These are phyloP conservation scores for Tylopilus plumbeoviolaceoides DNA, from an alignment of 768 basidiomycete genomes.

Conservation along the genomic window DNA sequence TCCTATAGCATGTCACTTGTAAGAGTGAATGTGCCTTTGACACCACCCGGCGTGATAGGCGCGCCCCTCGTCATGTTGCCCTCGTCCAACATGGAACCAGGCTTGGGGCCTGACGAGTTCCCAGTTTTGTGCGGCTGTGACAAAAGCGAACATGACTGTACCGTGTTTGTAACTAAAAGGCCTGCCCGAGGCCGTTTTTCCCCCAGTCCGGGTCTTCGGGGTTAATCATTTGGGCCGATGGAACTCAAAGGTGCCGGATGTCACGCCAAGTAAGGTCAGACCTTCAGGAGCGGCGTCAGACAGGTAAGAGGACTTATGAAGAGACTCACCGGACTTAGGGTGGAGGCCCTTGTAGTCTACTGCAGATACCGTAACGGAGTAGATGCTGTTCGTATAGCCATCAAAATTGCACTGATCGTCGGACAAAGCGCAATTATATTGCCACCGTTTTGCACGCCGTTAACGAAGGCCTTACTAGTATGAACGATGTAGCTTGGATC, in stretches of 20 bases:
- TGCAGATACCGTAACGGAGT: conserved; percentile 93
- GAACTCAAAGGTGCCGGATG: conserved; percentile 83
- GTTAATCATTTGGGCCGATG: conserved; percentile 74
- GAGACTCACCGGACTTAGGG: conserved; percentile 74
- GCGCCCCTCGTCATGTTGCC: conserved; percentile 57
- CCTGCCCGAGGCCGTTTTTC: conserved; percentile 52
- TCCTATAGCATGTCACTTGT: conserved; percentile 66
- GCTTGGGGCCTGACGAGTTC: conserved; percentile 89
- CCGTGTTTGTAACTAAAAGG: conserved; percentile 87
- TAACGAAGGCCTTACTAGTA: conserved; percentile 87
- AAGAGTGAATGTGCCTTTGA: conserved; percentile 60
- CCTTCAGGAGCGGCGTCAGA: conserved; percentile 35
- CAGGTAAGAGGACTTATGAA: background rate
- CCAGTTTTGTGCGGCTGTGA: conserved; percentile 78
- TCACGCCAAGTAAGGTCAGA: conserved; percentile 98
- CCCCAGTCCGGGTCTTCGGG: conserved; percentile 93
- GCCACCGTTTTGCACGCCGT: conserved; percentile 91
- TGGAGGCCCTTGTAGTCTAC: conserved; percentile 91
- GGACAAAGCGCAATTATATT: conserved; percentile 72
- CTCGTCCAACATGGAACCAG: conserved; percentile 61
- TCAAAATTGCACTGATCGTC: conserved; percentile 99
- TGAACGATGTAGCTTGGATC: conserved; percentile 86
- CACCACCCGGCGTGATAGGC: conserved; percentile 60
- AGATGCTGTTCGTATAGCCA: conserved; percentile 97
- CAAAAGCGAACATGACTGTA: conserved; percentile 80